A percentile compares a stretch with the other conserved stretches of the same genome.
Evolutionary conservation across 2,329 filamentous ascomycete species (phyloP).

Genomic region (Colletotrichum coccodes): DNA sequence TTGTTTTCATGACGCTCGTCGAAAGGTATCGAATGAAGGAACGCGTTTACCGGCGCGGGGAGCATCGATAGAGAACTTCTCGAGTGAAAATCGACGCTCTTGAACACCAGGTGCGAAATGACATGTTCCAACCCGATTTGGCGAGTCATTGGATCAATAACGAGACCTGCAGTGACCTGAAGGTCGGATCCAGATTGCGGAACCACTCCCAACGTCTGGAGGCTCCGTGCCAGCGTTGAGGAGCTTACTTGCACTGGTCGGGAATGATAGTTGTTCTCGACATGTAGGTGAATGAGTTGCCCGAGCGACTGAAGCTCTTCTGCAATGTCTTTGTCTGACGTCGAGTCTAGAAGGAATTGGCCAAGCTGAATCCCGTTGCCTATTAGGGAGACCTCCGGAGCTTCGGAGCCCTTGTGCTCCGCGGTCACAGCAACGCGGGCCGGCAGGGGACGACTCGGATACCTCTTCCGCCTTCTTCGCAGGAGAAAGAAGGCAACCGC

Average conservation of each 20-base stretch:
- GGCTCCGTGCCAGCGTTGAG: slow-evolving; percentile 35
- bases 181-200: slow-evolving; percentile 23
- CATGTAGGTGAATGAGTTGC: slow-evolving; percentile 50
- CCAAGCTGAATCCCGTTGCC: slow-evolving; percentile 40
- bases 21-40: slow-evolving; percentile 42
- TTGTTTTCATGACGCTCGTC: slow-evolving; percentile 37
- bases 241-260: slow-evolving; percentile 35
- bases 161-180: slow-evolving; percentile 40
- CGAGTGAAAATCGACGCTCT: slow-evolving; percentile 44
- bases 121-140: slow-evolving; percentile 48
- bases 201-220: slow-evolving; percentile 41
- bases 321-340: slow-evolving; percentile 47
- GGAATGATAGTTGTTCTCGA: slow-evolving; percentile 50
- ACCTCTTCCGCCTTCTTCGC: too few relatives aligned
- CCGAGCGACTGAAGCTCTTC: slow-evolving; percentile 45
- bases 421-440: too few relatives aligned
- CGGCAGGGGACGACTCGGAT: too few relatives aligned
- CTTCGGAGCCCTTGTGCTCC: slow-evolving; percentile 10
- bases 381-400: background rate
- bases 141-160: slow-evolving; percentile 44
- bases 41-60: slow-evolving; percentile 43
- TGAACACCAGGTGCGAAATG: slow-evolving; percentile 47
- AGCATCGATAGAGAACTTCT: slow-evolving; percentile 46
- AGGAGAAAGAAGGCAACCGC: too few relatives aligned
- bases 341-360: slow-evolving; percentile 48